Conservation (phyloP, 495 filamentous ascomycete species). For the Poronia punctata region DNA sequence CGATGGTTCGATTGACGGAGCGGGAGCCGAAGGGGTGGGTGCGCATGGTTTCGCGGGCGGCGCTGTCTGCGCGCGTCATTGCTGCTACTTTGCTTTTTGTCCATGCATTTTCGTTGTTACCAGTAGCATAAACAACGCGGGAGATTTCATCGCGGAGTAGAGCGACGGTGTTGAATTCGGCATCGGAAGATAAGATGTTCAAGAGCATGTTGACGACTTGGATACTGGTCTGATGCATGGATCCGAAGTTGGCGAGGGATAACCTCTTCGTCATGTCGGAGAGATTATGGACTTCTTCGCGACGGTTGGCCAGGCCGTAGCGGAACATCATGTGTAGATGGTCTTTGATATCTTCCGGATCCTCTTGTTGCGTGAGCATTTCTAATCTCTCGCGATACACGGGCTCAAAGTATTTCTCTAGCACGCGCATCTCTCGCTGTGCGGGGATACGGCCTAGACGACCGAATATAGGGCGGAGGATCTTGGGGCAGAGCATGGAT, state of each 20-base stretch:
- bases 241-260: constrained; percentile 21
- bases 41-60: constrained; percentile 35
- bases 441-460: constrained; percentile 8
- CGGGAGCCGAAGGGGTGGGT: constrained; percentile 28
- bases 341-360: constrained; percentile 22
- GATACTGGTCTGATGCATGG: constrained; percentile 23
- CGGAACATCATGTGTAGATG: constrained; percentile 33
- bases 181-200: constrained; percentile 23
- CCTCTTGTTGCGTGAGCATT: constrained; percentile 14
- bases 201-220: constrained; percentile 19
- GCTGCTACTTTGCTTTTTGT: constrained; percentile 24
- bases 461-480: constrained; percentile 27
- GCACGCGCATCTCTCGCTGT: constrained; percentile 3
- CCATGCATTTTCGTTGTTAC: constrained; percentile 16
- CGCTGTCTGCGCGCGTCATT: constrained; percentile 33
- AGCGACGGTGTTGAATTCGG: constrained; percentile 30
- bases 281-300: constrained; percentile 23
- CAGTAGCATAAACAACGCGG: constrained; percentile 6
- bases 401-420: constrained; percentile 20
- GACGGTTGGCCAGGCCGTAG: constrained; percentile 25
- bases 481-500: constrained; percentile 15
- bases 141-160: constrained; percentile 27
- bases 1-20: constrained; percentile 22
- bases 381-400: constrained; percentile 10
- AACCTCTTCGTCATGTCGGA: constrained; percentile 24